phyloP scores from a whole-genome alignment of 495 filamentous ascomycete species.

The Xeromyces bisporus region DNA sequence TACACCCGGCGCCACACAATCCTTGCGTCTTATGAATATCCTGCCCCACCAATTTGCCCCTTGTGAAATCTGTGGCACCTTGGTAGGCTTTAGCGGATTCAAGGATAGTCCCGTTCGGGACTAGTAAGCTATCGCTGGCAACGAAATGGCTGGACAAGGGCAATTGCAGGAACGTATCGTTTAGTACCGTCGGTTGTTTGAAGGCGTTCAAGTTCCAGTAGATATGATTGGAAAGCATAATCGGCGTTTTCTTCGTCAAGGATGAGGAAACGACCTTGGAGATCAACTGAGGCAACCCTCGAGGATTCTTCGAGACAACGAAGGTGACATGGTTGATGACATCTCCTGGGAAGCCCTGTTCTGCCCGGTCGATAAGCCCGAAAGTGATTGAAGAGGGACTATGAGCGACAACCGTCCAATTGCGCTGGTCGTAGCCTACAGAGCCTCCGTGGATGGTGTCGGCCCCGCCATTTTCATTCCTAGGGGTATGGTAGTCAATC shows the following conservation, averaged over 20 bases:
- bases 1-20: conserved; percentile 57
- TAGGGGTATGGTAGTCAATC: conserved; percentile 39
- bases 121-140: conserved; percentile 55
- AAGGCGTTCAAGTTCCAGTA: conserved; percentile 89
- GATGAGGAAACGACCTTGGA: conserved; percentile 43
- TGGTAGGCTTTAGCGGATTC: conserved; percentile 39
- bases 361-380: conserved; percentile 54
- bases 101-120: conserved; percentile 61
- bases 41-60: conserved; percentile 57
- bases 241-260: conserved; percentile 61
- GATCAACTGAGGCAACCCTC: conserved; percentile 27
- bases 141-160: conserved; percentile 55
- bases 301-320: conserved; percentile 22
- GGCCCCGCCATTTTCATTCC: conserved; percentile 54
- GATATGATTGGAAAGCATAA: conserved; percentile 67
- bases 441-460: conserved; percentile 72
- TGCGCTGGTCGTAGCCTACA: conserved; percentile 65
- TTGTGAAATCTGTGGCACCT: conserved; percentile 58
- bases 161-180: conserved; percentile 54
- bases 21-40: conserved; percentile 42
- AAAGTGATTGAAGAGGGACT: conserved; percentile 58
- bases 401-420: conserved; percentile 61
- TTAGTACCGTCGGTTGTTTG: conserved; percentile 45
- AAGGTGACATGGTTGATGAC: conserved; percentile 65
- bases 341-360: conserved; percentile 65